These are phyloP conservation scores for Psilocybe subaeruginosa DNA, from an alignment of 768 basidiomycete species.

Conservation along the genomic window DNA sequence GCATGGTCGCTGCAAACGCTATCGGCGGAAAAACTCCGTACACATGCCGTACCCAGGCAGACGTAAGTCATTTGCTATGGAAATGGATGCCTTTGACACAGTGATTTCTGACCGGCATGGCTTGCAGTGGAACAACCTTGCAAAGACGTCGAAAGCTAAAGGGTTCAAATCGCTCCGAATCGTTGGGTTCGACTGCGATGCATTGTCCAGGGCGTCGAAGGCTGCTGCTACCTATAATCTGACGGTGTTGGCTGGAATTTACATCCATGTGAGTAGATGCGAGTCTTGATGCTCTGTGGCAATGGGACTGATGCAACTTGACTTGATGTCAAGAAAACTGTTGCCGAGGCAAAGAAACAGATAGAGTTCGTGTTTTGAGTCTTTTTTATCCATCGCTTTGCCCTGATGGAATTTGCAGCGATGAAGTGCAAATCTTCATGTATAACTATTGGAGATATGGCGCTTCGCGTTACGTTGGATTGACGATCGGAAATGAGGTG, in stretches of 20 bases:
- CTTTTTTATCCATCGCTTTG: neutral
- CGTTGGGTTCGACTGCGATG: constrained; percentile 39
- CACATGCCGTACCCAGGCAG: constrained; percentile 36
- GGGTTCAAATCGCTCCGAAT: constrained; percentile 40
- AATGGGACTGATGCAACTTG: neutral
- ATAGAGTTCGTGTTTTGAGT: constrained; percentile 30
- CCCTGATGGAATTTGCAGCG: constrained; percentile 21
- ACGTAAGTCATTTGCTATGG: constrained; percentile 22
- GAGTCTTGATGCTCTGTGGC: neutral
- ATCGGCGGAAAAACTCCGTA: constrained; percentile 29
- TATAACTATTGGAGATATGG: constrained; percentile 34
- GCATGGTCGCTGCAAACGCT: constrained; percentile 36
- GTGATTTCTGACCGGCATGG: neutral
- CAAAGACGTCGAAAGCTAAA: constrained; percentile 28
- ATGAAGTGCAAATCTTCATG: constrained; percentile 38
- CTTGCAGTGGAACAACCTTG: constrained; percentile 36
- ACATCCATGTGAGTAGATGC: constrained; percentile 24
- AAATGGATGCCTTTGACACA: neutral
- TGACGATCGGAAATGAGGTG: constrained; percentile 43
- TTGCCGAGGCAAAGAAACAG: constrained; percentile 23
- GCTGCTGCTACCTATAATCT: constrained; percentile 34
- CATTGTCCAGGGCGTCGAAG: constrained; percentile 35
- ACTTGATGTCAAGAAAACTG: constrained; percentile 26
- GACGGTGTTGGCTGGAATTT: constrained; percentile 37
- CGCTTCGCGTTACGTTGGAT: constrained; percentile 32